Percentiles rank a stretch among this genome's conserved stretches.
Conservation (phyloP, 2,329 filamentous ascomycete species). For the Fusarium sp. region DNA sequence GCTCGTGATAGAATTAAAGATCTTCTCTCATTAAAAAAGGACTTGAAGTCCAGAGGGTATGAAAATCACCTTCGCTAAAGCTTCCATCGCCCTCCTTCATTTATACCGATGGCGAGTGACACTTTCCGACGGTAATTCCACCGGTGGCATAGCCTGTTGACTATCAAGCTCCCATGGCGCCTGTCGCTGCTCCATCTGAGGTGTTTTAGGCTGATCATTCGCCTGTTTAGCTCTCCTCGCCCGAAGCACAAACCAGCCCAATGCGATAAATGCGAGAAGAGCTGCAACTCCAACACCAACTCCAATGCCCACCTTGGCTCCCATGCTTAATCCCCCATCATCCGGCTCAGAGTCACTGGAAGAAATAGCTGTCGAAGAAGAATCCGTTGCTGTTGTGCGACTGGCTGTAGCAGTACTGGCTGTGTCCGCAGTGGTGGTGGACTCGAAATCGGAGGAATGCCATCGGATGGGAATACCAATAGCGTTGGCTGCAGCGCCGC, state of each 20-base stretch:
- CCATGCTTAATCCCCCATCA: not conserved
- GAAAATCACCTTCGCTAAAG: not conserved
- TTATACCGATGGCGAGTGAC: no score
- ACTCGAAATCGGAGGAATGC: constrained; percentile 1
- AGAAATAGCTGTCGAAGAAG: no score
- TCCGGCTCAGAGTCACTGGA: not conserved
- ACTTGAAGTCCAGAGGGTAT: not conserved
- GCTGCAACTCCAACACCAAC: not conserved
- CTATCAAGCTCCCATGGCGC: constrained; percentile 3
- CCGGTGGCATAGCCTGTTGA: not conserved
- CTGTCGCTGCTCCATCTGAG: not conserved
- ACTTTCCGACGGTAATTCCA: not conserved
- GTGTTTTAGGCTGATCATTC: not conserved
- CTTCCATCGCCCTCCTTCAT: no score
- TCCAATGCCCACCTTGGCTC: not conserved
- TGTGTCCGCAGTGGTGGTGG: not conserved
- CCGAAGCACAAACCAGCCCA: not conserved
- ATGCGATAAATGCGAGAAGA: not conserved
- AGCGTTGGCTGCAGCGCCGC: not conserved
- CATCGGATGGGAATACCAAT: constrained; percentile 15
- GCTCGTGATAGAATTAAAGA: not conserved
- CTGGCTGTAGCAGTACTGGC: no score
- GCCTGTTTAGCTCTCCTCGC: constrained; percentile 1
- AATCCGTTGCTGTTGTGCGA: no score
- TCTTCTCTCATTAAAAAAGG: not conserved